A percentile compares a stretch with the other conserved stretches of the same genome.
Evolutionary conservation across 495 filamentous ascomycete species (phyloP).

Genomic region (Bathelium albidoporum): DNA sequence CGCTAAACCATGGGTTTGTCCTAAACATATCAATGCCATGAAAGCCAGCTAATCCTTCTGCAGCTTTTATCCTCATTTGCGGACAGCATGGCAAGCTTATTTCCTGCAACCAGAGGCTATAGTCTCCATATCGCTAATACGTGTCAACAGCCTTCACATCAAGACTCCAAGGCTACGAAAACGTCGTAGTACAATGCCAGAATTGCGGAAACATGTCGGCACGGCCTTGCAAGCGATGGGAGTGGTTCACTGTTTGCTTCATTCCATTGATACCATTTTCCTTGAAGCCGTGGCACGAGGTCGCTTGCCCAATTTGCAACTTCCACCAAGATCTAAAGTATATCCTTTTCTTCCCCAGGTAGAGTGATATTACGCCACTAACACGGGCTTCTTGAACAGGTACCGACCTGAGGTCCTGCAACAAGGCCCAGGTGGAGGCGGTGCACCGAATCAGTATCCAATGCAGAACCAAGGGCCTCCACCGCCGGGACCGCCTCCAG

Average conservation of each 20-base stretch:
- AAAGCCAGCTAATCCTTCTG: not conserved
- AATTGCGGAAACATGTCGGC: constrained; percentile 31
- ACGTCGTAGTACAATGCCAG: constrained; percentile 35
- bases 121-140: not conserved
- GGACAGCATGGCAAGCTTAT: constrained; percentile 30
- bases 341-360: not conserved
- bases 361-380: not conserved
- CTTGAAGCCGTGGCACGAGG: constrained; percentile 31
- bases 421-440: constrained; percentile 17
- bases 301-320: constrained; percentile 34
- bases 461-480: constrained; percentile 22
- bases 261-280: constrained; percentile 32
- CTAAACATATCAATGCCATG: too few relatives aligned
- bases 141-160: constrained; percentile 25
- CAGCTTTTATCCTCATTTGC: constrained; percentile 32
- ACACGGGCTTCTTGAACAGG: not conserved
- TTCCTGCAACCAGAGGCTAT: not conserved
- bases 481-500: constrained; percentile 7
- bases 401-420: constrained; percentile 28
- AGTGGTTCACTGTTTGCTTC: constrained; percentile 40
- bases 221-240: constrained; percentile 13
- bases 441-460: constrained; percentile 15
- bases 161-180: constrained; percentile 29
- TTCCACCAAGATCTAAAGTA: constrained; percentile 36
- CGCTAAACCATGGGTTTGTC: not conserved